Conservation (phyloP, 164 flowering plant species). For the Aristolochia contorta region DNA sequence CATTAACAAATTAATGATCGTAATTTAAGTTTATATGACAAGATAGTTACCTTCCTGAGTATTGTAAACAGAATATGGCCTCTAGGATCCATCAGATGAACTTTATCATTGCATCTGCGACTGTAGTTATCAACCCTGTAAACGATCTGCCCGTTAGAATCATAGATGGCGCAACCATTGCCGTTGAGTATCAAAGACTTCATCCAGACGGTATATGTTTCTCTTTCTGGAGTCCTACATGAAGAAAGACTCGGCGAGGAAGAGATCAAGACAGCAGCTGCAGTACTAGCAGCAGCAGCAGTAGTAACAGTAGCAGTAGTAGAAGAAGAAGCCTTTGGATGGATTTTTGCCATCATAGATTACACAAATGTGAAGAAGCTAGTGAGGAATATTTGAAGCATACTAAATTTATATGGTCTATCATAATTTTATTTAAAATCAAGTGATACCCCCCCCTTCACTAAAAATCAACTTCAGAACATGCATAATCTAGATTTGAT, state of each 20-base stretch:
- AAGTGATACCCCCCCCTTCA: too few species aligned
- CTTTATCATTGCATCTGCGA: slow-evolving; percentile 14
- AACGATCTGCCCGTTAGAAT: slow-evolving; percentile 25
- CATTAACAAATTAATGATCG: background rate
- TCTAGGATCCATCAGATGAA: slow-evolving; percentile 29
- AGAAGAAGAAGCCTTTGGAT: slow-evolving; percentile 1
- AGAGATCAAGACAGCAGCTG: background rate
- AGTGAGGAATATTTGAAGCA: background rate
- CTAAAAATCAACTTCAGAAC: too few species aligned
- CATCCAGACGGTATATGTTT: slow-evolving; percentile 37
- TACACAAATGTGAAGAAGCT: background rate
- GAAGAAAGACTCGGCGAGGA: slow-evolving; percentile 8
- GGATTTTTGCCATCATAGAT: slow-evolving; percentile 7
- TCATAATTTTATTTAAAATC: too few species aligned
- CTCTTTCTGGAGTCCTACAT: slow-evolving; percentile 6
- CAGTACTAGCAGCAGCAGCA: background rate
- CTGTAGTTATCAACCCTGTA: slow-evolving; percentile 33
- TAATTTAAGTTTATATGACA: background rate
- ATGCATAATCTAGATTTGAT: too few species aligned
- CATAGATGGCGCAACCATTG: slow-evolving; percentile 31
- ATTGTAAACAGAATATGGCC: slow-evolving; percentile 25
- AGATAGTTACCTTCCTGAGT: slow-evolving; percentile 17
- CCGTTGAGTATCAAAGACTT: slow-evolving; percentile 28
- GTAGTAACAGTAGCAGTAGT: background rate
- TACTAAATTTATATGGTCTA: too few species aligned